phyloP scores from a whole-genome alignment of 768 basidiomycete genomes.

The Brasilioporus rufonigricans region DNA sequence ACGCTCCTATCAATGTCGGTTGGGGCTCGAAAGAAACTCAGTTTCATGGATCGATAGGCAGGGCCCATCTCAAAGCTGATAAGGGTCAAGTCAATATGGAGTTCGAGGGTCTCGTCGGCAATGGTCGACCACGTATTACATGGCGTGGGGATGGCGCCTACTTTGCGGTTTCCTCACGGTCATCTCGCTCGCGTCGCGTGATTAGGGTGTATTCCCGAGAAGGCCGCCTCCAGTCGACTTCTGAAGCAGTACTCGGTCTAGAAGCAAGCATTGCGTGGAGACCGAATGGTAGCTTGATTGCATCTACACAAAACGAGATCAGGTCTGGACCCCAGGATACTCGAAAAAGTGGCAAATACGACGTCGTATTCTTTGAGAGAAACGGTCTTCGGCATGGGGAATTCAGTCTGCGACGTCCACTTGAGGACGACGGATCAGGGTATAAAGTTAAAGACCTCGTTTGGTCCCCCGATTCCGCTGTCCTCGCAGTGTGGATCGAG shows the following conservation, averaged over 20 bases:
- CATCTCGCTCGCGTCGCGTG: constrained; percentile 34
- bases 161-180: constrained; percentile 81
- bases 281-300: constrained; percentile 86
- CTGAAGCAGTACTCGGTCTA: constrained; percentile 78
- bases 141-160: constrained; percentile 94
- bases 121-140: constrained; percentile 66
- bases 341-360: constrained; percentile 68
- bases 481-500: constrained; percentile 85
- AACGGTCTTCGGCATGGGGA: constrained; percentile 94
- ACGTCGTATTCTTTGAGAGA: constrained; percentile 92
- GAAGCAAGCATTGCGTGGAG: constrained; percentile 83
- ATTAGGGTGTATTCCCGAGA: constrained; percentile 38
- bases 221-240: constrained; percentile 76
- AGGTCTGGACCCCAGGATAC: constrained; percentile 70
- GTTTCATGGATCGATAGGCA: constrained; percentile 95
- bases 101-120: constrained; percentile 68
- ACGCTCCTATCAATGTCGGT: constrained; percentile 90
- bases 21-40: constrained; percentile 98
- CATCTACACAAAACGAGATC: constrained; percentile 69
- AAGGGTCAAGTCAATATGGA: constrained; percentile 38
- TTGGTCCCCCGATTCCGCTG: constrained; percentile 89
- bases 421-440: constrained; percentile 47
- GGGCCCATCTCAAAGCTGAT: constrained; percentile 58
- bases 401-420: constrained; percentile 56
- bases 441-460: constrained; percentile 72